Percentiles rank a stretch among this genome's conserved stretches.
Conservation (phyloP, 371 early-diverging fungal genomes). For the Mucor indicus region DNA sequence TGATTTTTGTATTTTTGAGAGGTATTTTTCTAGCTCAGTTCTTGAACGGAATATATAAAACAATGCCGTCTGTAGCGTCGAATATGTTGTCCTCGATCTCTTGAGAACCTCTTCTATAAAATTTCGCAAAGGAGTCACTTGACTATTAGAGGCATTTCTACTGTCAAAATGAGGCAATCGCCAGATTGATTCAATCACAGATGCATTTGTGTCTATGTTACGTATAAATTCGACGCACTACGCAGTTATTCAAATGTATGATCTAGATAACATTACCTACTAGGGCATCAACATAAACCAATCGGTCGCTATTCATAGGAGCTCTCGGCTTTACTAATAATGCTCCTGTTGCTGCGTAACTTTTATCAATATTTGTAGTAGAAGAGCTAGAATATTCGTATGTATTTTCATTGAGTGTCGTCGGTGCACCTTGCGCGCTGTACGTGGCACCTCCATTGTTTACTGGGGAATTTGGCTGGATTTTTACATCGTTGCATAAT, state of each 20-base stretch:
- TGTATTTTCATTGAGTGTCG: too few relatives aligned
- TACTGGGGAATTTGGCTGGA: too few relatives aligned
- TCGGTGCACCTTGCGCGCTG: too few relatives aligned
- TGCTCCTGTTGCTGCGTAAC: too few relatives aligned
- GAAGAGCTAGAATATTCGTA: too few relatives aligned
- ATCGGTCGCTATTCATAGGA: too few relatives aligned
- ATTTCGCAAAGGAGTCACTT: constrained; percentile 58
- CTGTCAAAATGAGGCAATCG: background rate
- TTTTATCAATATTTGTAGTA: too few relatives aligned
- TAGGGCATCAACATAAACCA: constrained; percentile 27
- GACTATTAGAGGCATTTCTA: constrained; percentile 2
- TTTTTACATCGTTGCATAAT: too few relatives aligned
- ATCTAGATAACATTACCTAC: constrained; percentile 15
- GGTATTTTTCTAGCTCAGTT: constrained; percentile 22
- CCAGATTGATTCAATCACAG: constrained; percentile 61
- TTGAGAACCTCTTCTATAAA: constrained; percentile 76
- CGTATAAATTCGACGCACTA: background rate
- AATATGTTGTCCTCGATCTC: constrained; percentile 71
- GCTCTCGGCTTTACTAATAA: too few relatives aligned
- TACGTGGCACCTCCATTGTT: too few relatives aligned
- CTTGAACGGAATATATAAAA: constrained; percentile 63
- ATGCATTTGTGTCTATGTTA: constrained; percentile 55
- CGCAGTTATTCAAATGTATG: too few relatives aligned
- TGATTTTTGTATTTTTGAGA: constrained; percentile 16
- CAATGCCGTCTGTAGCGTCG: constrained; percentile 71